Evolutionary conservation across 1,139 yeast genomes (phyloP).

Genomic region (Candida glucosophila): DNA sequence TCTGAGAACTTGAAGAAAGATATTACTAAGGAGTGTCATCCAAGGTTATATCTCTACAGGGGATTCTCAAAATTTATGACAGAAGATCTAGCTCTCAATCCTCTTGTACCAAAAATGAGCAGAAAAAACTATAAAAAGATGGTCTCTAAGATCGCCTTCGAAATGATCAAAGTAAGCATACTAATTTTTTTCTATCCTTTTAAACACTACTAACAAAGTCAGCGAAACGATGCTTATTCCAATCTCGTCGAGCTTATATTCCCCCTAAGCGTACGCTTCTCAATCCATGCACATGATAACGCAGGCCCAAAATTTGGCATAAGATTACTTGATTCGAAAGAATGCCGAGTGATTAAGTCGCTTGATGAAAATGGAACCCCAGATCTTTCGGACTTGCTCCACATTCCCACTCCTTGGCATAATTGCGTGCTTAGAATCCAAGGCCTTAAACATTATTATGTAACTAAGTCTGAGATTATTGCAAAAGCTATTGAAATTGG

Average conservation of each 20-base stretch:
- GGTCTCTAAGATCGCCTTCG: conserved; percentile 48
- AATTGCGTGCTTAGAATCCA: conserved; percentile 42
- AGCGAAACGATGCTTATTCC: conserved; percentile 55
- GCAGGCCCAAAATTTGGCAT: conserved; percentile 54
- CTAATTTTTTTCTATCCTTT: background rate
- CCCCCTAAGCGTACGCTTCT: conserved; percentile 50
- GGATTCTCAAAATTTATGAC: conserved; percentile 55
- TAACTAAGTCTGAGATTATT: conserved; percentile 21
- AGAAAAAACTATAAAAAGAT: conserved; percentile 42
- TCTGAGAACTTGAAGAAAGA: conserved; percentile 26
- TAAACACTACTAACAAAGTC: conserved; percentile 8
- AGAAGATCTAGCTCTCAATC: conserved; percentile 42
- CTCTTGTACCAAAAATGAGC: conserved; percentile 27
- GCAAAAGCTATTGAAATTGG: conserved; percentile 15
- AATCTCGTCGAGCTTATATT: conserved; percentile 51
- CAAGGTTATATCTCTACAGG: conserved; percentile 43
- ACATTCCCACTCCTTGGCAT: conserved; percentile 65
- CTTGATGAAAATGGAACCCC: conserved; percentile 22
- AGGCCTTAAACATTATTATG: conserved; percentile 14
- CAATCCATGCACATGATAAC: conserved; percentile 54
- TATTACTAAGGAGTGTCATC: conserved; percentile 34
- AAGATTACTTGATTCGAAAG: conserved; percentile 33
- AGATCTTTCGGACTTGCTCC: conserved; percentile 37
- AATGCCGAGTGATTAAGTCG: conserved; percentile 28
- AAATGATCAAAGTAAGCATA: conserved; percentile 40